Conservation (phyloP, 2,329 filamentous ascomycete genomes). For the Calonectria naviculata region DNA sequence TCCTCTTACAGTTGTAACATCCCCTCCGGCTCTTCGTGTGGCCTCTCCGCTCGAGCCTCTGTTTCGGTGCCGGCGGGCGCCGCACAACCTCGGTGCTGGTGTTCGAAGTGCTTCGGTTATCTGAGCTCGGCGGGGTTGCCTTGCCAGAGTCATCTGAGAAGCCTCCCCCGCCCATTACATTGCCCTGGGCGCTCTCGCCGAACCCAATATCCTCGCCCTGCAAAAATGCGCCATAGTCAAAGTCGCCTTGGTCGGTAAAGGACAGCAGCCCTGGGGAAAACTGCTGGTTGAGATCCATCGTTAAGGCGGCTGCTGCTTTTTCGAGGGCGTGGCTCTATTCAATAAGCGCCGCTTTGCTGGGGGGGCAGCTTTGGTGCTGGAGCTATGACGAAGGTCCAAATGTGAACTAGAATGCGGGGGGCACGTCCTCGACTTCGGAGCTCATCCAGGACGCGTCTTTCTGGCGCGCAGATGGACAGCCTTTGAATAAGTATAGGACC, state of each 20-base stretch:
- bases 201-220: slow-evolving; percentile 41
- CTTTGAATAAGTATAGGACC: slow-evolving; percentile 1
- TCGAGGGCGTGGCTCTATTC: not conserved
- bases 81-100: slow-evolving; percentile 28
- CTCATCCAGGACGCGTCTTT: not conserved
- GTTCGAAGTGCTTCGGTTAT: slow-evolving; percentile 37
- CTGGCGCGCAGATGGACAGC: not conserved
- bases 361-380: not conserved
- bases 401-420: not conserved
- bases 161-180: slow-evolving; percentile 12
- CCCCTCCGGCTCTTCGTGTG: slow-evolving; percentile 75
- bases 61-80: slow-evolving; percentile 34
- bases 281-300: slow-evolving; percentile 45
- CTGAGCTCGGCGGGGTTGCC: slow-evolving; percentile 44
- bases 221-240: slow-evolving; percentile 54
- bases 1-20: slow-evolving; percentile 75
- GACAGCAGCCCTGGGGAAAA: slow-evolving; percentile 43
- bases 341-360: not conserved
- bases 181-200: slow-evolving; percentile 28
- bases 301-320: not conserved
- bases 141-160: slow-evolving; percentile 46
- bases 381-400: not conserved
- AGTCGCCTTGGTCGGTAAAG: slow-evolving; percentile 45
- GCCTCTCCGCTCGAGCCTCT: slow-evolving; percentile 65
- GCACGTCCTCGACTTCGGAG: not conserved